Percentiles rank a stretch among this genome's conserved stretches.
Evolutionary conservation across 805 yeast genomes (phyloP).

Genomic region (Candida sonorensis): DNA sequence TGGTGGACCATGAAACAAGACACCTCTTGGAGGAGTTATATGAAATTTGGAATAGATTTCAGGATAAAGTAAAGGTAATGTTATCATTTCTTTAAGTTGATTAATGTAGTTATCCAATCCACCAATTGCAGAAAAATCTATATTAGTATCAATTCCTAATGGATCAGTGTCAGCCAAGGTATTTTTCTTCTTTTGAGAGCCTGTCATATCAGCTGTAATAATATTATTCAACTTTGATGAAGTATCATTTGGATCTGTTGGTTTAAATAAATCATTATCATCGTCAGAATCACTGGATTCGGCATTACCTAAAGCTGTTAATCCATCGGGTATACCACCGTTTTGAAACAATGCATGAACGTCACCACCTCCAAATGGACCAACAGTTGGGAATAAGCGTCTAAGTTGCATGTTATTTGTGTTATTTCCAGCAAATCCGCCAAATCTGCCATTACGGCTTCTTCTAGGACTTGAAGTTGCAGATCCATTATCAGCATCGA

Average conservation of each 20-base stretch:
- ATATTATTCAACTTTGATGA: constrained; percentile 14
- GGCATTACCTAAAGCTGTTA: constrained; percentile 29
- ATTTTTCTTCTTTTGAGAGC: constrained; percentile 38
- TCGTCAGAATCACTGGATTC: constrained; percentile 44
- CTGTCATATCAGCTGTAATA: constrained; percentile 12
- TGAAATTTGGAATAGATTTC: constrained; percentile 85
- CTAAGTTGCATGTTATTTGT: constrained; percentile 35
- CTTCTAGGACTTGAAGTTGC: constrained; percentile 26
- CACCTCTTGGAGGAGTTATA: constrained; percentile 96
- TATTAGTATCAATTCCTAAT: constrained; percentile 63
- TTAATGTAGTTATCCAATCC: constrained; percentile 87
- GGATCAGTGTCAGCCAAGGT: constrained; percentile 88
- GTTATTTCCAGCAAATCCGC: constrained; percentile 11
- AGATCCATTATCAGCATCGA: constrained; percentile 10
- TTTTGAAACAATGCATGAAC: constrained; percentile 74
- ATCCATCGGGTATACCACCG: constrained; percentile 43
- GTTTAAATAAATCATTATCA: constrained; percentile 34
- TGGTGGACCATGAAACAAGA: constrained; percentile 96
- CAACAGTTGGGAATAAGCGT: constrained; percentile 85
- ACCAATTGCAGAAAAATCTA: constrained; percentile 72
- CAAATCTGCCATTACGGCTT: constrained; percentile 19
- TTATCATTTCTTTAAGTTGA: constrained; percentile 95
- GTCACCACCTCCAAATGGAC: constrained; percentile 97
- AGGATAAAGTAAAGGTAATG: constrained; percentile 86
- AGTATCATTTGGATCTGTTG: constrained; percentile 27